Evolutionary conservation across 2,329 filamentous ascomycete species (phyloP), one percentile per base, ranked within the genome.

Genomic region (Aspergillus tubingensis): DNA sequence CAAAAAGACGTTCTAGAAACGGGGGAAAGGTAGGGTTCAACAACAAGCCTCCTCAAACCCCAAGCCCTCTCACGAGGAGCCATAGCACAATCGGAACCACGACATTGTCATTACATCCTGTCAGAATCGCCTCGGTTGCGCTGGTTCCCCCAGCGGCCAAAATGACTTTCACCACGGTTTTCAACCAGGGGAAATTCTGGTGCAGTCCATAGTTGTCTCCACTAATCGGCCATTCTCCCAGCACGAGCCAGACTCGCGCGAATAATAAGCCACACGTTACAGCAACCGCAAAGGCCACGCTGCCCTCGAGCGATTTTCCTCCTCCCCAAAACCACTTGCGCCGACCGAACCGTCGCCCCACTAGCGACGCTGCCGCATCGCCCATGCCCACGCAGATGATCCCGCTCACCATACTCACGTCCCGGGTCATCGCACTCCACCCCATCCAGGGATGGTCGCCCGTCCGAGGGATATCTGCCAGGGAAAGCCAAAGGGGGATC

Each of bases 101-200:
- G 17, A 99, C 95, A 81, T 99, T 99, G 82, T 99, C 95, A 76
- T 99, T 99, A 30, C 94, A 95, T 2, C 95, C 95, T 13, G 95
- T 98, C 65, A 99, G 80, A 50, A 97, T 94, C 25, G 95, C 93
- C 80, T 99, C 95, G 55, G 95, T 96, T 67, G 97, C 82, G 76
- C 93, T 97, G 27, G 93, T 91, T 60, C 92, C 86, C 44, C 84
- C 83, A 6, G 91, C 92, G 65, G 92, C 96, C 51, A 91, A 72
- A 4, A 82, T 80, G 10, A 89, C 87, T 72, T 94, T 95, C 17
- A 67, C 68, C 25, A 79, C 57, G 13, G 79, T 75, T 30, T 73
- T 68, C 1, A 60, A 39, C 76, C 74, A 77, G 39, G 65, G 67
- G 23, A 68, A 67, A 17, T 23, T 32, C n/a, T 56, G 59, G 30